These are phyloP conservation scores for Botrytis elliptica DNA, from an alignment of 2,329 filamentous ascomycete species.

Conservation along the genomic window DNA sequence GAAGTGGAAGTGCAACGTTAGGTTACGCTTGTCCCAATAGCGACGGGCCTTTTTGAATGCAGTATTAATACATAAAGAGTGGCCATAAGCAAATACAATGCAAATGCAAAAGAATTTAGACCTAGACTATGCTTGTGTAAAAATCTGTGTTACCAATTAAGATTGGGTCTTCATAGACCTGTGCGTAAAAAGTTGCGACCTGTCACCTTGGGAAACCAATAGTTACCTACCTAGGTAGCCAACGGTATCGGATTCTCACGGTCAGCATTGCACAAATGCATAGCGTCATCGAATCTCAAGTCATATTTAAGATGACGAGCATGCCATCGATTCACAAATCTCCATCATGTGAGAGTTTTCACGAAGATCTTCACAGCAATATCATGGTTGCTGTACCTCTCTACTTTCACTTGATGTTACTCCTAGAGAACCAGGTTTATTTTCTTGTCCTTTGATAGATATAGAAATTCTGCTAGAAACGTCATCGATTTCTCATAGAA, in stretches of 20 bases:
- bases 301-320: too few relatives aligned
- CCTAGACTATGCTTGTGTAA: background rate
- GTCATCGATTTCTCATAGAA: too few relatives aligned
- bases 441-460: background rate
- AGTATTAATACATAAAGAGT: background rate
- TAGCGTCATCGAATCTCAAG: too few relatives aligned
- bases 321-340: too few relatives aligned
- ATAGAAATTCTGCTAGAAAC: too few relatives aligned
- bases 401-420: background rate
- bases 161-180: background rate
- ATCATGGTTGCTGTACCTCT: background rate
- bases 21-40: constrained; percentile 26
- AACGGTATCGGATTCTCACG: too few relatives aligned
- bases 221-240: too few relatives aligned
- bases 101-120: too few relatives aligned
- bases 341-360: too few relatives aligned
- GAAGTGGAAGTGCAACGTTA: constrained; percentile 33
- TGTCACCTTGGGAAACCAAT: too few relatives aligned
- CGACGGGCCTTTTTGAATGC: background rate
- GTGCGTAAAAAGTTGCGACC: too few relatives aligned
- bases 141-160: background rate
- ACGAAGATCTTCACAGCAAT: background rate
- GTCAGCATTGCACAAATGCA: too few relatives aligned
- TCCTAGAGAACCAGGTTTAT: background rate
- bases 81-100: background rate